Base-by-base conservation (phyloP, 164 flowering plant species). In the Aristolochia fimbriata region DNA sequence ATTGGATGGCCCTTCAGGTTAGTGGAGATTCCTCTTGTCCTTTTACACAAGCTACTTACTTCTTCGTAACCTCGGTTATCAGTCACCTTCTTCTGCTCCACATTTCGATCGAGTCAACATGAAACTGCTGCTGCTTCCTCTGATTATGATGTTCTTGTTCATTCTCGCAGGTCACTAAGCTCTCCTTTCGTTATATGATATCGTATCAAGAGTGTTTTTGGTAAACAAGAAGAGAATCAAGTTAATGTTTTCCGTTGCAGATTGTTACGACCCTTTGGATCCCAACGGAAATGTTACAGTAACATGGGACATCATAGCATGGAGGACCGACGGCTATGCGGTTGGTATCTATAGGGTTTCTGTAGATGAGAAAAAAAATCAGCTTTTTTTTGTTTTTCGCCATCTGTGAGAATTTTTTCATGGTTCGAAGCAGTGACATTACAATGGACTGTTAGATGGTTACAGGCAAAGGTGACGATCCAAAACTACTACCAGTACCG, bases 241-340 rank as follows among this genome's bases (percentile, higher is more conserved):
- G 30, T 27, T n/a, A n/a, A n/a, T n/a, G n/a, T n/a, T n/a, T n/a
- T n/a, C n/a, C n/a, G 47, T n/a, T 60, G 61, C 76, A 84, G 90
- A 79, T 71, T 76, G 82, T 67, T 82, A 71, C 58, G 90, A 84
- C 45, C 82, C 83, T 16, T 51, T 84, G 77, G 90, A 84, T 75
- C 87, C 90, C 7, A 71, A 69, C 57, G 87, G 90, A 52, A 84
- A 82, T 60, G 66, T 84, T 31, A 77, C 87, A 4, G 67, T 84
- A 33, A 79, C 78, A 56, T 79, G 76, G 22, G 87, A 85, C 52
- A 77, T 77, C 56, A 14, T 49, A n/a, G 9, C 65, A 37, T 75
- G 73, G 66, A 70, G 70, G 41, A 9, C 4, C 12, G 79, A 74
- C 64, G 85, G 84, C 21, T 82, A 85, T 70, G 50, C 58, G 81